Evolutionary conservation across 495 filamentous ascomycete genomes (phyloP), one percentile per base, ranked within the genome.

Genomic region (Talaromyces trachyspermus): DNA sequence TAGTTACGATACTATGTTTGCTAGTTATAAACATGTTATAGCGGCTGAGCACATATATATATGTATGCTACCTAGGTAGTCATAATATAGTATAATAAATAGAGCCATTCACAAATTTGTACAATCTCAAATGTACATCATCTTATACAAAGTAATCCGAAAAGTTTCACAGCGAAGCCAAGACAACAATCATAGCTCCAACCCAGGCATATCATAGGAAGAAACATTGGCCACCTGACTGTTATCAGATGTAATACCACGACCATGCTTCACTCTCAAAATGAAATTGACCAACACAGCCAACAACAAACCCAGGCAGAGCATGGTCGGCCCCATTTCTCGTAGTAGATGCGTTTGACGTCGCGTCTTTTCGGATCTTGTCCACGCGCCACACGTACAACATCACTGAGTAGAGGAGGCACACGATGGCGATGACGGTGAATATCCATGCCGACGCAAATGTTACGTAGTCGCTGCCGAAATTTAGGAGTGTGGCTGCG

Each of bases 401-500:
- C 14, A 74, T 76, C 10, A 94, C 73, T 26, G 80, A 81, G 64
- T 98, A 98, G 46, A 86, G 61, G 10, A 97, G 70, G 26, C 83
- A 76, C 3, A 81, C 12, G 18, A 85, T 70, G 14, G 90, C 91
- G 2, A 96, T 70, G 36, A 91, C 62, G 2, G 89, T 95, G 64
- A 97, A 97, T 0, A 76, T 72, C 58, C 80, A 84, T 0, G 88
- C 79, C 8, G 82, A 85, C 2, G 77, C 61, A 35, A 91, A 82
- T 14, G 83, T 64, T 18, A 66, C 58, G 38, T 54, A 62, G 49
- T 65, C 60, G 26, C 78, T 66, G 38, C 82, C 79, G 60, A 98
- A 98, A 71, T 98, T 98, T 33, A 98, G 79, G 26, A 97, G 71
- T 4, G 89, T 86, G 15, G 87, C 86, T 5, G 92, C 90, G 49